Percentiles rank a stretch among this genome's conserved stretches.
Conservation (phyloP, 78 protist genomes). For the Dictyostelium brefeldianum region DNA sequence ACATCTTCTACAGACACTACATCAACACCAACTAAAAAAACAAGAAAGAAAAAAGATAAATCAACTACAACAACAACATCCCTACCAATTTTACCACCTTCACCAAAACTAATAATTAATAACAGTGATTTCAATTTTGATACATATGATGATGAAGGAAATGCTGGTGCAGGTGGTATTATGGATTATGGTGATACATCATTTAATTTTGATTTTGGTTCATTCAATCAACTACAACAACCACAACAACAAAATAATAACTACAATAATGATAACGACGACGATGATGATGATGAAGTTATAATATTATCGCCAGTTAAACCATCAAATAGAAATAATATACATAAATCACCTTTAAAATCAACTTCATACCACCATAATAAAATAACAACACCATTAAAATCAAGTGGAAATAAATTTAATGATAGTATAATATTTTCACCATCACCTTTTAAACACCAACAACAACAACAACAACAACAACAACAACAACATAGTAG, state of each 20-base stretch:
- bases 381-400: constrained; percentile 22
- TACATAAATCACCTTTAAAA: constrained; percentile 1
- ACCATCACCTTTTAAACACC: neutral
- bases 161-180: neutral
- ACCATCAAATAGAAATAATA: neutral
- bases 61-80: neutral
- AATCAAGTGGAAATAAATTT: constrained; percentile 13
- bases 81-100: neutral
- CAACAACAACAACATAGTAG: neutral
- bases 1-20: too few species aligned
- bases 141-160: neutral
- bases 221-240: neutral
- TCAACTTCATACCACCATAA: neutral
- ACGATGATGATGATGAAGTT: neutral
- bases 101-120: neutral
- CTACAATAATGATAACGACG: neutral
- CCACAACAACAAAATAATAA: neutral
- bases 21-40: too few species aligned
- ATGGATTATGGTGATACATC: neutral
- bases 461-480: neutral
- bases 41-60: neutral
- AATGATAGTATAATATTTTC: constrained; percentile 26
- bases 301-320: constrained; percentile 3
- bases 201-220: constrained; percentile 5
- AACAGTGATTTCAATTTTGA: neutral